These are phyloP conservation scores for Mycena galericulata DNA, from an alignment of 768 basidiomycete genomes.

Conservation along the genomic window DNA sequence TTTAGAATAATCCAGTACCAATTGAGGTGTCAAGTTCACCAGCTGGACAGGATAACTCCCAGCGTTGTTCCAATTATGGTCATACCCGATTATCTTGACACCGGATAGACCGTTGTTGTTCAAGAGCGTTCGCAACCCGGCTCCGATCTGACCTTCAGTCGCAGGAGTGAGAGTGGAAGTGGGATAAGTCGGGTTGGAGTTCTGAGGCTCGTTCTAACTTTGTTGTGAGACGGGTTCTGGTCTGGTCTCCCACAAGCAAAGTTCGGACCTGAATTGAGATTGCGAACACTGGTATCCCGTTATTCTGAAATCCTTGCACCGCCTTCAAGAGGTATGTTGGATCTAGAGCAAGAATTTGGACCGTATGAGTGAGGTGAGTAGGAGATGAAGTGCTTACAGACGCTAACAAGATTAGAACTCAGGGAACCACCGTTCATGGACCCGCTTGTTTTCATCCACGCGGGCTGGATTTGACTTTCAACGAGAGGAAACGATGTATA, in stretches of 20 bases:
- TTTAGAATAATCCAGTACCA: neutral
- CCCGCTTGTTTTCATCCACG: conserved; percentile 80
- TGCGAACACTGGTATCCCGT: conserved; percentile 72
- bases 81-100: conserved; percentile 71
- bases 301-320: conserved; percentile 72
- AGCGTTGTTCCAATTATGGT: conserved; percentile 83
- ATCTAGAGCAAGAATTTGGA: conserved; percentile 52
- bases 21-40: neutral
- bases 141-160: conserved; percentile 71
- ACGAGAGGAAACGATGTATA: no score
- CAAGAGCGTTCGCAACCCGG: conserved; percentile 65
- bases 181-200: conserved; percentile 77
- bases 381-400: neutral
- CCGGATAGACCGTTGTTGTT: conserved; percentile 68
- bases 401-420: conserved; percentile 54
- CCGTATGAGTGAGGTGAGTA: neutral
- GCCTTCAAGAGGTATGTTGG: conserved; percentile 78
- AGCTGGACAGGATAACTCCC: conserved; percentile 70
- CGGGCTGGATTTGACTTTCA: conserved; percentile 61
- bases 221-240: no score
- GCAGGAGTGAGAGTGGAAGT: conserved; percentile 39
- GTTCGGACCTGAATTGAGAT: conserved; percentile 57
- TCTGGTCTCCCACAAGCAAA: no score
- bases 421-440: conserved; percentile 78
- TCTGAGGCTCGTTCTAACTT: conserved; percentile 69